phyloP scores from a whole-genome alignment of 495 filamentous ascomycete genomes.

The Penicillium subrubescens region DNA sequence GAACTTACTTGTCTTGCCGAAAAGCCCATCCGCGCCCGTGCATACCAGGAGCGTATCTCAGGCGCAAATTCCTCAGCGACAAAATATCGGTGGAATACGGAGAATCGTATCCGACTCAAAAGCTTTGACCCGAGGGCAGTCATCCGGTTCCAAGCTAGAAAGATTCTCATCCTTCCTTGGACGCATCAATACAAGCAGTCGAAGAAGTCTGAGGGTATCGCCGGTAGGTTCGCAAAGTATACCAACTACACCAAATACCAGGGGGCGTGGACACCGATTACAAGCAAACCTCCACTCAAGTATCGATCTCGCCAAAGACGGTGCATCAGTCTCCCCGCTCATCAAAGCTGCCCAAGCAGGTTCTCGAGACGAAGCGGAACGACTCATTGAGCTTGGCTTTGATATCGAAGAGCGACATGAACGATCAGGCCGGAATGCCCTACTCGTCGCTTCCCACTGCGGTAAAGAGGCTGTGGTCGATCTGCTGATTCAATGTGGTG shows the following conservation, averaged over 20 bases:
- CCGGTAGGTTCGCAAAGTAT: constrained; percentile 13
- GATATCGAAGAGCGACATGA: constrained; percentile 43
- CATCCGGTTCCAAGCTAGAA: constrained; percentile 24
- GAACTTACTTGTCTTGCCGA: constrained; percentile 17
- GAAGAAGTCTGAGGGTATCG: constrained; percentile 9
- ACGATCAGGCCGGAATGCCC: constrained; percentile 40
- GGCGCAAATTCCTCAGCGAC: constrained; percentile 9
- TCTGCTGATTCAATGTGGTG: constrained; percentile 40
- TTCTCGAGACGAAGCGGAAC: constrained; percentile 40
- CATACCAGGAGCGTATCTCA: constrained; percentile 33
- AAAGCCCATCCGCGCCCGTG: constrained; percentile 26
- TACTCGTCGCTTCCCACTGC: constrained; percentile 51
- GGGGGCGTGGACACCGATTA: constrained; percentile 18
- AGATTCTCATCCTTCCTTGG: constrained; percentile 28
- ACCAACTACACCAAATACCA: neutral
- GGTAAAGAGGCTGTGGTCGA: constrained; percentile 46
- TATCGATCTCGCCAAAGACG: constrained; percentile 43
- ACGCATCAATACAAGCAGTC: constrained; percentile 26
- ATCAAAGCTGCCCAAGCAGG: constrained; percentile 46
- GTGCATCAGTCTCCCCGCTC: constrained; percentile 37
- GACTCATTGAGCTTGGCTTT: constrained; percentile 40
- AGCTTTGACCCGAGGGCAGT: constrained; percentile 10
- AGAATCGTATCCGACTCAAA: constrained; percentile 34
- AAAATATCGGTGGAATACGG: constrained; percentile 10
- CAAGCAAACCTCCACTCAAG: constrained; percentile 37